Conservation (phyloP, 148 eudicot genomes). For the Mesembryanthemum crystallinum region DNA sequence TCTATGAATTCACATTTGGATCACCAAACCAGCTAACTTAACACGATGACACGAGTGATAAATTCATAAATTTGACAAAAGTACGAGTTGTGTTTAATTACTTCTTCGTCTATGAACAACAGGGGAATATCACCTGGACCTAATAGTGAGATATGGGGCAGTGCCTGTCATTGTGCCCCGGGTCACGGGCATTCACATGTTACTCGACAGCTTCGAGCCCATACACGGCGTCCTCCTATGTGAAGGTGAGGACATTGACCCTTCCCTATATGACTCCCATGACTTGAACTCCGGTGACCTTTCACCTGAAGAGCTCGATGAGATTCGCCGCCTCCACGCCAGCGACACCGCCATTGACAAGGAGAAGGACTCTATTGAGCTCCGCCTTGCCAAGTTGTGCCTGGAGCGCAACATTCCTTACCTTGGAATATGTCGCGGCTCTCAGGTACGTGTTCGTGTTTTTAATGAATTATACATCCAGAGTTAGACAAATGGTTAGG, state of each 20-base stretch:
- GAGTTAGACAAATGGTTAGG: no score
- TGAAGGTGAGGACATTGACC: conserved; percentile 91
- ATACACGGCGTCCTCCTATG: conserved; percentile 87
- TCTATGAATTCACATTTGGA: no score
- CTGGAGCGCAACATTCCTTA: conserved; percentile 81
- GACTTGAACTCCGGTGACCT: conserved; percentile 30
- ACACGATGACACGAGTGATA: background rate
- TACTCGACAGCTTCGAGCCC: conserved; percentile 74
- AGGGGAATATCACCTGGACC: conserved; percentile 91
- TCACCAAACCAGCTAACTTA: no score
- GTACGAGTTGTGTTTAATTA: background rate
- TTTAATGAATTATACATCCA: no score
- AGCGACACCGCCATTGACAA: conserved; percentile 84
- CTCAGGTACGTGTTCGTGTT: conserved; percentile 33
- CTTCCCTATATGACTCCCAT: conserved; percentile 46
- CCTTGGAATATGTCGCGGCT: conserved; percentile 88
- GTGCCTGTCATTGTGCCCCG: conserved; percentile 90
- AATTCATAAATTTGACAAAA: background rate
- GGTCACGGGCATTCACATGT: conserved; percentile 64
- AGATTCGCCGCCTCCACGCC: conserved; percentile 47
- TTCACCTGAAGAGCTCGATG: conserved; percentile 58
- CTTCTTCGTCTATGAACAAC: background rate
- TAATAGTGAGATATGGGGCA: conserved; percentile 74
- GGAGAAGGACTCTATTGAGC: conserved; percentile 75
- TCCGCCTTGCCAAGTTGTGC: conserved; percentile 68